A percentile compares a stretch with the other conserved stretches of the same genome.
Conservation (phyloP, 139 green algal species). For the Chlorella sp. region DNA sequence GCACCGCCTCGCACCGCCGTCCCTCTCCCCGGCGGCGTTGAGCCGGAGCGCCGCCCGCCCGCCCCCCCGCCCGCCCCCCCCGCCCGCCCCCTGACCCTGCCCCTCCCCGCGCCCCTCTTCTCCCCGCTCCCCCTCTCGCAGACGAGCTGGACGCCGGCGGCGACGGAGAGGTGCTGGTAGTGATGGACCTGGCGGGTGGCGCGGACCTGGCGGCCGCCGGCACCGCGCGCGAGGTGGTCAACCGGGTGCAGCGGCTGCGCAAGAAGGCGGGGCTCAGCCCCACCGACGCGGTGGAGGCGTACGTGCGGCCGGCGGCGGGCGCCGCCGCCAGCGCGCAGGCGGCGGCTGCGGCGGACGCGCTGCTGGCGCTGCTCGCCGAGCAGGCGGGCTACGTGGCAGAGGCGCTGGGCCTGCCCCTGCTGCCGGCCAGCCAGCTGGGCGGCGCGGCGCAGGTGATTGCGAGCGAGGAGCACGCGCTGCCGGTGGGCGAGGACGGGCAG, state of each 20-base stretch:
- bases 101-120: background rate
- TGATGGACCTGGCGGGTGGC: conserved; percentile 85
- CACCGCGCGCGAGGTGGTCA: conserved; percentile 91
- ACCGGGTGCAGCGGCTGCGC: conserved; percentile 94
- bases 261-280: conserved; percentile 85
- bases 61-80: background rate
- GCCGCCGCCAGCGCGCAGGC: background rate
- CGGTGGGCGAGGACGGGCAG: conserved; percentile 1
- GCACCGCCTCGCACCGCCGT: too few relatives aligned
- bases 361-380: conserved; percentile 24
- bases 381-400: conserved; percentile 54
- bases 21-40: too few relatives aligned
- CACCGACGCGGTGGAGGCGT: conserved; percentile 75
- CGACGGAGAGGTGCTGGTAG: conserved; percentile 92
- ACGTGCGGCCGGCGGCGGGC: conserved; percentile 32
- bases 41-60: conserved; percentile 11
- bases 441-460: conserved; percentile 53
- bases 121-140: conserved; percentile 12
- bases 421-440: conserved; percentile 42
- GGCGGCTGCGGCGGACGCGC: conserved; percentile 14
- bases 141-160: conserved; percentile 75
- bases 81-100: background rate
- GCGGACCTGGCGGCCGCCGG: conserved; percentile 71
- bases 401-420: conserved; percentile 53
- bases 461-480: conserved; percentile 40